Evolutionary conservation across 208 protist genomes (phyloP).

Genomic region (Blastocrithidia nonstop): DNA sequence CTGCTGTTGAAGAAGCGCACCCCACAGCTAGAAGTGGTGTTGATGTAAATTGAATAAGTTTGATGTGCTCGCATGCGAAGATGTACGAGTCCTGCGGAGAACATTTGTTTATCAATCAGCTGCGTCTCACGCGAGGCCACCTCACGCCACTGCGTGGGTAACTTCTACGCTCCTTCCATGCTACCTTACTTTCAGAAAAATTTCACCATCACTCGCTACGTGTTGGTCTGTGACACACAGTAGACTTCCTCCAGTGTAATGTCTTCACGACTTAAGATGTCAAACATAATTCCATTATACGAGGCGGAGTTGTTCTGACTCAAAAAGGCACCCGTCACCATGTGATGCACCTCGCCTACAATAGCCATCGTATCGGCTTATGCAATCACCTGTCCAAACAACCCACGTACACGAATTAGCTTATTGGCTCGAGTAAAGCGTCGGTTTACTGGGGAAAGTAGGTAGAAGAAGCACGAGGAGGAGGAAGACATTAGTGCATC

Average conservation of each 20-base stretch:
- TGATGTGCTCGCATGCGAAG: slow-evolving; percentile 57
- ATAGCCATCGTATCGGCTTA: slow-evolving; percentile 22
- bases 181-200: slow-evolving; percentile 84
- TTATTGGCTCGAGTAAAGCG: slow-evolving; percentile 23
- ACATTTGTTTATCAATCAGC: slow-evolving; percentile 62
- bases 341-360: slow-evolving; percentile 31
- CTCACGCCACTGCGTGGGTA: slow-evolving; percentile 52
- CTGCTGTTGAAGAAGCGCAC: slow-evolving; percentile 82
- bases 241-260: slow-evolving; percentile 80
- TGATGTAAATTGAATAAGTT: slow-evolving; percentile 77
- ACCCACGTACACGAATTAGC: slow-evolving; percentile 23
- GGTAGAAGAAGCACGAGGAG: slow-evolving; percentile 9
- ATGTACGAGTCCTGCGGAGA: slow-evolving; percentile 43
- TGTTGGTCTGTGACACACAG: slow-evolving; percentile 70
- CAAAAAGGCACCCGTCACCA: slow-evolving; percentile 52
- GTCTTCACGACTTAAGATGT: slow-evolving; percentile 62
- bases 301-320: slow-evolving; percentile 70
- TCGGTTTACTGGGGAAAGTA: slow-evolving; percentile 9
- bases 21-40: slow-evolving; percentile 72
- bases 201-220: slow-evolving; percentile 51
- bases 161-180: slow-evolving; percentile 56
- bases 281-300: slow-evolving; percentile 88
- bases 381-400: slow-evolving; percentile 32
- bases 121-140: slow-evolving; percentile 38
- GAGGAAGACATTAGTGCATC: slow-evolving; percentile 9